Conservation (phyloP, 2,329 filamentous ascomycete species). For the Venturia oleaginea region DNA sequence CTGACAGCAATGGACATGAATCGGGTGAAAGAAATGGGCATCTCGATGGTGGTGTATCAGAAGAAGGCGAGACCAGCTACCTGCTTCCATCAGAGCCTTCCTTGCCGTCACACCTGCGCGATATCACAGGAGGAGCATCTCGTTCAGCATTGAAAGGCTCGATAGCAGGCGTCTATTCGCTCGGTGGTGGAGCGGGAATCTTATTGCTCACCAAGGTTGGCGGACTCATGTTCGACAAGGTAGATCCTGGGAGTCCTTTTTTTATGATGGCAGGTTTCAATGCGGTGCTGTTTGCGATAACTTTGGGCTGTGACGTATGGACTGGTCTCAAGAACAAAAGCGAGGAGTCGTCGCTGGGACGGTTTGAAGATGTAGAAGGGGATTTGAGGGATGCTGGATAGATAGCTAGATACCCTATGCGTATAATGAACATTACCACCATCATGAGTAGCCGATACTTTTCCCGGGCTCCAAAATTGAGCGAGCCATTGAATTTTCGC, state of each 20-base stretch:
- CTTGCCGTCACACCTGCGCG: slow-evolving; percentile 9
- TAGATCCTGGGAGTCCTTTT: slow-evolving; percentile 71
- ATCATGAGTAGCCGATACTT: too few relatives aligned
- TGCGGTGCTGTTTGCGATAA: slow-evolving; percentile 42
- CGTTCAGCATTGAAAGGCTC: slow-evolving; percentile 66
- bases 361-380: not conserved
- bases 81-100: not conserved
- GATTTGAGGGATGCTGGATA: not conserved
- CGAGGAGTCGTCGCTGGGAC: not conserved
- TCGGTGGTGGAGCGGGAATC: slow-evolving; percentile 84
- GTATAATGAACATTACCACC: too few relatives aligned
- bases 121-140: not conserved
- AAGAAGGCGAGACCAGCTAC: slow-evolving; percentile 13
- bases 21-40: not conserved
- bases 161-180: slow-evolving; percentile 88
- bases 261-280: slow-evolving; percentile 93
- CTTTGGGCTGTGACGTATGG: slow-evolving; percentile 6
- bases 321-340: not conserved
- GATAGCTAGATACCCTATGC: too few relatives aligned
- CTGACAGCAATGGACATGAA: not conserved
- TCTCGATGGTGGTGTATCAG: not conserved
- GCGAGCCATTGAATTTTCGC: too few relatives aligned
- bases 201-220: slow-evolving; percentile 85
- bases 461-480: too few relatives aligned
- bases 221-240: slow-evolving; percentile 72